A percentile compares a stretch with the other conserved stretches of the same genome.
phyloP scores from a whole-genome alignment of 2,329 filamentous ascomycete genomes.

The Monosporascus ibericus region DNA sequence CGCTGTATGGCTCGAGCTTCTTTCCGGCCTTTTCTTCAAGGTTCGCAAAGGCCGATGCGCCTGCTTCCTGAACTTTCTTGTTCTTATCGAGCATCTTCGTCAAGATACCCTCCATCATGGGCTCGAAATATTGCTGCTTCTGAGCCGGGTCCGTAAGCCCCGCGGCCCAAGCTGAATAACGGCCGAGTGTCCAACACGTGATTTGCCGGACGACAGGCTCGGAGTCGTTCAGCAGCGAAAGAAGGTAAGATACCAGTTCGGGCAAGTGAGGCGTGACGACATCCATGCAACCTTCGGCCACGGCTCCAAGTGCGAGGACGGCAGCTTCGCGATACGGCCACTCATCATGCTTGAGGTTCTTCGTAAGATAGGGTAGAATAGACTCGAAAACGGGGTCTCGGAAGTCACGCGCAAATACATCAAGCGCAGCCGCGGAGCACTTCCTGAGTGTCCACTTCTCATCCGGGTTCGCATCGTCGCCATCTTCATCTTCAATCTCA shows the following conservation, averaged over 20 bases:
- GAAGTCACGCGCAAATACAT: constrained; percentile 90
- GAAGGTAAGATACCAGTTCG: constrained; percentile 83
- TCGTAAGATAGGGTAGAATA: constrained; percentile 86
- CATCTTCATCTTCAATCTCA: constrained; percentile 71
- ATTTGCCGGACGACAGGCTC: constrained; percentile 94
- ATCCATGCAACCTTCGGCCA: constrained; percentile 89
- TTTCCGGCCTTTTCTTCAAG: constrained; percentile 88
- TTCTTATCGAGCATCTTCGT: constrained; percentile 93
- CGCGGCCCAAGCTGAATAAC: constrained; percentile 90
- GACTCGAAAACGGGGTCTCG: constrained; percentile 81
- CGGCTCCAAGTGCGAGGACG: constrained; percentile 87
- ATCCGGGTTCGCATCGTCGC: constrained; percentile 77
- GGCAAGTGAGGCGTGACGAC: constrained; percentile 86
- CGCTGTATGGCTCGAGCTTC: constrained; percentile 75
- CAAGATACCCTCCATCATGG: constrained; percentile 94
- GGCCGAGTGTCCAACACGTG: constrained; percentile 93
- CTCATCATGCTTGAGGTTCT: constrained; percentile 79
- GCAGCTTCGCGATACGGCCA: constrained; percentile 93
- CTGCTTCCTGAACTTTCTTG: constrained; percentile 96
- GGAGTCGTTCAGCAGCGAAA: constrained; percentile 74
- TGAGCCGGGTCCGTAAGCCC: constrained; percentile 61
- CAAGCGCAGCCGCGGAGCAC: constrained; percentile 90
- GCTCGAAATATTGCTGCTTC: constrained; percentile 77
- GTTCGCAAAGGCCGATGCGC: constrained; percentile 91
- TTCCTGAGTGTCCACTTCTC: constrained; percentile 94